These are phyloP conservation scores for Phytophthora hybrid DNA, from an alignment of 352 stramenopile species.

Conservation along the genomic window DNA sequence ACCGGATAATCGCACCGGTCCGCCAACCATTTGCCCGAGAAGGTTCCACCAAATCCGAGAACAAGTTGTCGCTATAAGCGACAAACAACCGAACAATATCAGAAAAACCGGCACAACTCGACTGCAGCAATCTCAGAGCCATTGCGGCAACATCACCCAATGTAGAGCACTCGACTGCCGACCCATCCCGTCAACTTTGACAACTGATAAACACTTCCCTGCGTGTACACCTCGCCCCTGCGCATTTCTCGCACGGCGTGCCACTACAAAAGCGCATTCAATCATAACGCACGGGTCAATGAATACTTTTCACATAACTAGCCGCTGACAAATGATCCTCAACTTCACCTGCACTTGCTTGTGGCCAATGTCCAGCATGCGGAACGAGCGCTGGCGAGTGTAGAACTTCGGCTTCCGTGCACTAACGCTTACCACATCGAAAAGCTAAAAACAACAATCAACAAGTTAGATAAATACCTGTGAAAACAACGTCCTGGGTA, in stretches of 20 bases:
- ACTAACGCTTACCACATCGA: conserved; percentile 90
- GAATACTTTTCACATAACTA: not conserved
- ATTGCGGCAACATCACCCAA: conserved; percentile 67
- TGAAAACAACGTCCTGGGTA: not conserved
- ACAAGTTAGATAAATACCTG: not conserved
- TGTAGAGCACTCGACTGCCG: conserved; percentile 91
- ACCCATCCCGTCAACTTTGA: conserved; percentile 70
- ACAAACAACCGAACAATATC: not conserved
- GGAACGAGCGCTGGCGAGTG: conserved; percentile 83
- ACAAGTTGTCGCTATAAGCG: conserved; percentile 88
- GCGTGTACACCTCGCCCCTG: conserved; percentile 77
- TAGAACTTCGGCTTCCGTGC: conserved; percentile 95
- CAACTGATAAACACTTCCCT: conserved; percentile 78
- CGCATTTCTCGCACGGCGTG: conserved; percentile 72
- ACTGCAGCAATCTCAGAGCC: no score
- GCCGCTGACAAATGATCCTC: not conserved
- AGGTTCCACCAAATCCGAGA: conserved; percentile 94
- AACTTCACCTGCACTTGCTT: conserved; percentile 67
- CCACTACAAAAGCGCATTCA: conserved; percentile 45
- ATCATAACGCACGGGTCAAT: not conserved
- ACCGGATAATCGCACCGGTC: conserved; percentile 93
- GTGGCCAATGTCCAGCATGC: conserved; percentile 66
- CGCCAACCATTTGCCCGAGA: conserved; percentile 94
- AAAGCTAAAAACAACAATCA: conserved; percentile 55
- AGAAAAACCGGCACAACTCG: not conserved